A percentile compares a stretch with the other conserved stretches of the same genome.
Conservation (phyloP, 306 rosid genomes). For the Calophaca sinica region DNA sequence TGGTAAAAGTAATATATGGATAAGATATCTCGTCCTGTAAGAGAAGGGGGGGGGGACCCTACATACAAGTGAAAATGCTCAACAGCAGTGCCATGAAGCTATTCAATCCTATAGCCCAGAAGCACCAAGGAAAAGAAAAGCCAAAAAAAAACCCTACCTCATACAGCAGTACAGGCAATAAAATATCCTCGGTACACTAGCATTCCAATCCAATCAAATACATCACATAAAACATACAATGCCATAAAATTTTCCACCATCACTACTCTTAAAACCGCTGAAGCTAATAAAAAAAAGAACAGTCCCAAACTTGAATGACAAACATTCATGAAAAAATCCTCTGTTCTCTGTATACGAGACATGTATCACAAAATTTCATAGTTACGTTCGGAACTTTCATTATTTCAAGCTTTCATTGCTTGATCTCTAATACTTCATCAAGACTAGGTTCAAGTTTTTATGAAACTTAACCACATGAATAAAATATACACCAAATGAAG, state of each 20-base stretch:
- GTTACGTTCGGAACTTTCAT: background rate
- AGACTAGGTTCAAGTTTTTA: slow-evolving; percentile 21
- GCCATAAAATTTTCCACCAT: background rate
- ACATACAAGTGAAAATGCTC: background rate
- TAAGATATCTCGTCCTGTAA: background rate
- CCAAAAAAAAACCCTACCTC: background rate
- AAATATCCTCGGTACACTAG: background rate
- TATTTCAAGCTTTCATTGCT: background rate
- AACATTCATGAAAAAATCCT: background rate
- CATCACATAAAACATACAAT: background rate
- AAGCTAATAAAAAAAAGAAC: background rate
- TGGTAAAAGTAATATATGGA: background rate
- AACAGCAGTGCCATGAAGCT: background rate
- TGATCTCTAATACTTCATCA: slow-evolving; percentile 1
- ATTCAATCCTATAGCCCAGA: background rate
- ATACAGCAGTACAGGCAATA: background rate
- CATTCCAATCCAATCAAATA: slow-evolving; percentile 9
- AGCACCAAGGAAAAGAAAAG: background rate
- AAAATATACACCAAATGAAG: slow-evolving; percentile 18
- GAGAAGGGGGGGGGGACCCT: no score
- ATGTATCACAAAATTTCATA: background rate
- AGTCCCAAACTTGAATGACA: background rate
- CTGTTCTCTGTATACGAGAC: background rate
- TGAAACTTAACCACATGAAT: background rate
- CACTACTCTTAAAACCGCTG: background rate